Percentiles rank a stretch among this genome's conserved stretches.
Conservation (phyloP, 2,329 filamentous ascomycete species). For the Dothiorella sarmentorum region DNA sequence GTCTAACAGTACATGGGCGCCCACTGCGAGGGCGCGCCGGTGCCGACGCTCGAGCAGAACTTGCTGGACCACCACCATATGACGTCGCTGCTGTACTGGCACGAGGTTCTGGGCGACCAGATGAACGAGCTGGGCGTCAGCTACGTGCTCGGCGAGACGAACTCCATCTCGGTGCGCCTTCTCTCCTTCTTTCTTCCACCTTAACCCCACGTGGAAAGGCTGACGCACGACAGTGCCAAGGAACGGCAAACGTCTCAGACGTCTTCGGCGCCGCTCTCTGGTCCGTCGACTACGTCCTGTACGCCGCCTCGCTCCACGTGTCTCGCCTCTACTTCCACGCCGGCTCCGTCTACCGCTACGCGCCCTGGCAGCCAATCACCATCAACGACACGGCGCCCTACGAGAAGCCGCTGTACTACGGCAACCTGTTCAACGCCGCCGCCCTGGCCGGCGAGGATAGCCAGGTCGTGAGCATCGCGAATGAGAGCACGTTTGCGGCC, state of each 20-base stretch:
- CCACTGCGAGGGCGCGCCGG: not conserved
- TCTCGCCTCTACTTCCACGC: constrained; percentile 46
- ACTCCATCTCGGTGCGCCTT: constrained; percentile 28
- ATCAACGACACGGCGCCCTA: not conserved
- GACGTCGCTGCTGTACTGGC: not conserved
- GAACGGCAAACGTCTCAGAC: constrained; percentile 37
- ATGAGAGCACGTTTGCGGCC: not conserved
- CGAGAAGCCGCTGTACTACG: not conserved
- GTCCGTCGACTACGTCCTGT: constrained; percentile 45
- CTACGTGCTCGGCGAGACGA: constrained; percentile 28
- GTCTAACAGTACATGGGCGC: not conserved
- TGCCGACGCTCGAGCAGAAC: not conserved
- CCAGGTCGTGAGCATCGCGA: not conserved
- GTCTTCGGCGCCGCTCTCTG: constrained; percentile 51
- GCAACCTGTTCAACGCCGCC: constrained; percentile 5
- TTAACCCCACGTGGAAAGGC: too few species aligned
- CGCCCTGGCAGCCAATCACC: not conserved
- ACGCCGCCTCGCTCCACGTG: not conserved
- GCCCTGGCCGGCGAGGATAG: not conserved
- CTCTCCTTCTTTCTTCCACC: not conserved
- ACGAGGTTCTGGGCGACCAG: not conserved
- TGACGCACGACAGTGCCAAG: not conserved
- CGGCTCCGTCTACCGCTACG: constrained; percentile 37
- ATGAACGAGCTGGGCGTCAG: not conserved
- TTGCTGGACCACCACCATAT: constrained; percentile 1